Conservation (phyloP, 352 stramenopile genomes). For the Globisporangium spiculum region DNA sequence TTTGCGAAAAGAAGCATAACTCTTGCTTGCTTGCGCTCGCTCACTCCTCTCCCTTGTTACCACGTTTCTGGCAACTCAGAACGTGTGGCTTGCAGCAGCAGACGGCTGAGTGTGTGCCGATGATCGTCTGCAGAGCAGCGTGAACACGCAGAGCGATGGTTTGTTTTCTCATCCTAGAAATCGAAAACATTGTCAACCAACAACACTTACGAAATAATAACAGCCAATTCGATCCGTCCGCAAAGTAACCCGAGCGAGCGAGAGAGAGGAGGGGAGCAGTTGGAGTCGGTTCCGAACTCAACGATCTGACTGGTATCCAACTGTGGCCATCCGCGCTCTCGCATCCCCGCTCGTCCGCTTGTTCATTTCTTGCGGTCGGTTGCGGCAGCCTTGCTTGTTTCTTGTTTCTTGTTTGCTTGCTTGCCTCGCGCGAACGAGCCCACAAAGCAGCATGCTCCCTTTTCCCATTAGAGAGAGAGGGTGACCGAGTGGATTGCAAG, state of each 20-base stretch:
- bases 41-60: background rate
- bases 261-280: background rate
- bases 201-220: background rate
- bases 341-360: constrained; percentile 3
- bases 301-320: background rate
- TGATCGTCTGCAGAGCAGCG: background rate
- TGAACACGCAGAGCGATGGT: background rate
- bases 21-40: too few relatives aligned
- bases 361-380: background rate
- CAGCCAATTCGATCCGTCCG: background rate
- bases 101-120: constrained; percentile 10
- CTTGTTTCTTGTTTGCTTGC: background rate
- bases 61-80: constrained; percentile 10
- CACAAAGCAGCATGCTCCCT: background rate
- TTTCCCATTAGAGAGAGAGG: background rate
- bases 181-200: background rate
- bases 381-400: background rate
- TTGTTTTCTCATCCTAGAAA: background rate
- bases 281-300: constrained; percentile 2
- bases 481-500: background rate
- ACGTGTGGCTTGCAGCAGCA: constrained; percentile 5
- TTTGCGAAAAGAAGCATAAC: background rate
- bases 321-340: background rate
- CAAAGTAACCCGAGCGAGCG: too few relatives aligned
- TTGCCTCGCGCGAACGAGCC: background rate